phyloP scores from a whole-genome alignment of 208 protist genomes.

The Leishmania martiniquensis region DNA sequence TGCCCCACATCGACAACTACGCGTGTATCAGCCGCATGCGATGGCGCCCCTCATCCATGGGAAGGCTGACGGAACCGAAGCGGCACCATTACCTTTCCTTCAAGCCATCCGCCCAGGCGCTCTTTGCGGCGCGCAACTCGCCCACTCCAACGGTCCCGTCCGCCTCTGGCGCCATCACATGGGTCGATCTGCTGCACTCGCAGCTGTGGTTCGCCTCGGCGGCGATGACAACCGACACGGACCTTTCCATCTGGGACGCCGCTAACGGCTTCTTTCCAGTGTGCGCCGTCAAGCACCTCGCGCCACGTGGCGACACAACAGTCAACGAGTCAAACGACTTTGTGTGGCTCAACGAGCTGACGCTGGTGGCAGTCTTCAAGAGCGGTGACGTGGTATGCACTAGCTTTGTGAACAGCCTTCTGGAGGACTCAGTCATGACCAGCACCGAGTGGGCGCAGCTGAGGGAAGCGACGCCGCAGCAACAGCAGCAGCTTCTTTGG shows the following conservation, averaged over 20 bases:
- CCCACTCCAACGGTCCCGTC: not conserved
- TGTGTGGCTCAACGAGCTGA: constrained; percentile 80
- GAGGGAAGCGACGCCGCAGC: not conserved
- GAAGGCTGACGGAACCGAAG: constrained; percentile 23
- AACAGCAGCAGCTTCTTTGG: constrained; percentile 16
- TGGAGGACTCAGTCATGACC: constrained; percentile 28
- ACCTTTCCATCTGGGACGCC: constrained; percentile 83
- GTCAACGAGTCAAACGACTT: constrained; percentile 64
- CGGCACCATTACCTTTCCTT: constrained; percentile 37
- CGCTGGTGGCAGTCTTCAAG: constrained; percentile 72
- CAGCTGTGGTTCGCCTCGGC: constrained; percentile 85
- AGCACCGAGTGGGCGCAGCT: constrained; percentile 4
- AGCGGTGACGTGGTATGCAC: constrained; percentile 67
- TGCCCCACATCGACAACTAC: constrained; percentile 72
- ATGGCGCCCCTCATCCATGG: constrained; percentile 62
- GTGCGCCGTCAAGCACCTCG: constrained; percentile 40
- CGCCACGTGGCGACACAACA: constrained; percentile 13
- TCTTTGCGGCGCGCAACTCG: constrained; percentile 13
- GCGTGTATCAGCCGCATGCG: constrained; percentile 59
- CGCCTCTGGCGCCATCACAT: not conserved
- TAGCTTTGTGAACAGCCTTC: constrained; percentile 50
- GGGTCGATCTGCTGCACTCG: constrained; percentile 49
- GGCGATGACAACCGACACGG: constrained; percentile 52
- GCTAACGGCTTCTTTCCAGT: constrained; percentile 68
- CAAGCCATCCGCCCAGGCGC: constrained; percentile 28